Base-by-base conservation (phyloP, 1,284 basidiomycete genomes). In the Naganishia liquefaciens region DNA sequence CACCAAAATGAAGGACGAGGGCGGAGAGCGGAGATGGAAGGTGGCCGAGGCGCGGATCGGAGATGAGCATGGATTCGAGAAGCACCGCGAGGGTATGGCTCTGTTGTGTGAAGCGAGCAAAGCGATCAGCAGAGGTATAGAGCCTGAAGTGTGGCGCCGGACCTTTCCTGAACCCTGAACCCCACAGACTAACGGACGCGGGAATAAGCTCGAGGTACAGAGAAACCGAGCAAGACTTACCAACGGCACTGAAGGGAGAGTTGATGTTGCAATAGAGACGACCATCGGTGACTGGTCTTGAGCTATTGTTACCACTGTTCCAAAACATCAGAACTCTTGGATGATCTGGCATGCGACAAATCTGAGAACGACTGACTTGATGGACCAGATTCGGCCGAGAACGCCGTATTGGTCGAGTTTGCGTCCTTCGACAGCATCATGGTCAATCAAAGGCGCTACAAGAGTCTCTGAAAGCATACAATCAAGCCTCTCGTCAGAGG, bases 121-220 rank as follows among this genome's bases (percentile, higher is more conserved):
- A 23, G n/a, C n/a, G 50, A 52, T 58, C 28, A n/a, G 25, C 13
- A 15, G 4, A 40, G 5, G 39, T 37, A 7, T 10, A 37, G 33
- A 9, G 7, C 13, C 6, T 4, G 33, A 37, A 37, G 33, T 13
- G 33, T 37, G 10, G 33, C 13, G 33, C 9, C 65, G 13, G 25
- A 68, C 87, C 70, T 89, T 89, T 19, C 87, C 87, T 0, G 86
- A 85, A 0, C 87, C 85, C 81, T 77, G 85, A 0, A 86, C 85
- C 0, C 85, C 85, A 50, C 85, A 78, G 27, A 86, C 81, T 66
- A 21, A 84, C 70, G 0, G 83, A n/a, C 47, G 19, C 37, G 17
- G 25, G 19, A 30, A 28, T 33, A 21, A 27, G 17, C 19, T 28
- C 44, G 30, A 28, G 43, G 23, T 15, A 19, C 33, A 40, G n/a